Evolutionary conservation across 768 basidiomycete genomes (phyloP).

Genomic region (Rhodocollybia butyracea): DNA sequence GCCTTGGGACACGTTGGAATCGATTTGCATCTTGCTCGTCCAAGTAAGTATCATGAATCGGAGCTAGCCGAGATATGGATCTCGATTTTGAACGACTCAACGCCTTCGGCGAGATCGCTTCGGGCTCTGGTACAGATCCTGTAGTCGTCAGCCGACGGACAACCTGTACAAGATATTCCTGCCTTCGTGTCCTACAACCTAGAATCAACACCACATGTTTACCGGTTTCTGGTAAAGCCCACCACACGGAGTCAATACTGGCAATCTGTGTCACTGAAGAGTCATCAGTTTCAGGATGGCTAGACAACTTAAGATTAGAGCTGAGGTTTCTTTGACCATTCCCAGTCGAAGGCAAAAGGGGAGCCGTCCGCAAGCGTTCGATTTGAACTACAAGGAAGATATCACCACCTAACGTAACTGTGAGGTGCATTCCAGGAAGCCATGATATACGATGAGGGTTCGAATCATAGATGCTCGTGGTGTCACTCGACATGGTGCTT

Average conservation of each 20-base stretch:
- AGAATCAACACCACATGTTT: not conserved
- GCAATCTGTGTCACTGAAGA: not conserved
- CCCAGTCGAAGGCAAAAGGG: not conserved
- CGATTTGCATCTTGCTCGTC: not conserved
- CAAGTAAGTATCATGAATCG: too few species aligned
- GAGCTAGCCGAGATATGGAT: too few species aligned
- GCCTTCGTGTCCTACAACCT: not conserved
- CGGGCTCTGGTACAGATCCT: not conserved
- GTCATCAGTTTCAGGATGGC: too few species aligned
- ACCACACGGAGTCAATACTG: not conserved
- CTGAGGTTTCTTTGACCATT: not conserved
- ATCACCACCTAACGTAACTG: not conserved
- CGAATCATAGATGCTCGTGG: too few species aligned
- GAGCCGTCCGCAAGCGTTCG: not conserved
- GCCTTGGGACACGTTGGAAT: not conserved
- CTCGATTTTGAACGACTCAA: too few species aligned
- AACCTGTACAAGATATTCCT: not conserved
- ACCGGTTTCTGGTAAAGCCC: not conserved
- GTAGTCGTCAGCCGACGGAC: not conserved
- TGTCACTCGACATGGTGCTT: too few species aligned
- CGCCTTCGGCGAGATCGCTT: not conserved
- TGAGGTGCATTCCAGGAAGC: slow-evolving; percentile 1
- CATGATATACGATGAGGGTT: not conserved
- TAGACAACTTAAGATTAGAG: too few species aligned
- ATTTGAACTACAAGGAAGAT: not conserved